Conservation (phyloP, 495 filamentous ascomycete species). For the Aspergillus sclerotioniger region DNA sequence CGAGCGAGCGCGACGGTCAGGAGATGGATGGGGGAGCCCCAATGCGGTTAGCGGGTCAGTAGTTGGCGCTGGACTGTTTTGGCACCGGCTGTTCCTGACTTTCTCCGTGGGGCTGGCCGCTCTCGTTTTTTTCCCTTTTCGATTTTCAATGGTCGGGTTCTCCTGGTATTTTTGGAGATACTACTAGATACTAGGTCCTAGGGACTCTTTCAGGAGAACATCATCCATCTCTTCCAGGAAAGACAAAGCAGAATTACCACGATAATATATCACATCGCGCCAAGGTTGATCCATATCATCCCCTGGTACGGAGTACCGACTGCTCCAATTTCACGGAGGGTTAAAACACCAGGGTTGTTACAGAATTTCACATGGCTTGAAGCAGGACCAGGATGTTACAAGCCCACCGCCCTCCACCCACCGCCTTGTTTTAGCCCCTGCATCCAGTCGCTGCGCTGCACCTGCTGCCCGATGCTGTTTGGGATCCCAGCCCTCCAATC, state of each 20-base stretch:
- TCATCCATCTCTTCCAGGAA: too few species aligned
- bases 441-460: conserved; percentile 4
- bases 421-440: conserved; percentile 8
- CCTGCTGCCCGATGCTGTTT: conserved; percentile 1
- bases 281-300: neutral
- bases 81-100: conserved; percentile 13
- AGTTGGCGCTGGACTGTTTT: conserved; percentile 14
- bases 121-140: neutral
- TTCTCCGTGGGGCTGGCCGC: conserved; percentile 15
- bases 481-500: neutral
- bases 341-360: conserved; percentile 5
- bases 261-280: too few species aligned
- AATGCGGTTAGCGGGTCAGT: conserved; percentile 7
- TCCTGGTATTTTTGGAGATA: neutral
- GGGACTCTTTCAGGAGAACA: too few species aligned
- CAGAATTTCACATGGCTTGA: conserved; percentile 8
- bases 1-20: conserved; percentile 7
- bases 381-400: conserved; percentile 5
- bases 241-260: too few species aligned
- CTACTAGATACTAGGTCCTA: too few species aligned
- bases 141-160: conserved; percentile 5
- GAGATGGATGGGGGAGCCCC: conserved; percentile 11
- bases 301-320: neutral
- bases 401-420: neutral
- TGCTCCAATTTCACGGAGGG: neutral